Evolutionary conservation across 202 grass and related monocot genomes (phyloP).

Genomic region (Setaria viridis): DNA sequence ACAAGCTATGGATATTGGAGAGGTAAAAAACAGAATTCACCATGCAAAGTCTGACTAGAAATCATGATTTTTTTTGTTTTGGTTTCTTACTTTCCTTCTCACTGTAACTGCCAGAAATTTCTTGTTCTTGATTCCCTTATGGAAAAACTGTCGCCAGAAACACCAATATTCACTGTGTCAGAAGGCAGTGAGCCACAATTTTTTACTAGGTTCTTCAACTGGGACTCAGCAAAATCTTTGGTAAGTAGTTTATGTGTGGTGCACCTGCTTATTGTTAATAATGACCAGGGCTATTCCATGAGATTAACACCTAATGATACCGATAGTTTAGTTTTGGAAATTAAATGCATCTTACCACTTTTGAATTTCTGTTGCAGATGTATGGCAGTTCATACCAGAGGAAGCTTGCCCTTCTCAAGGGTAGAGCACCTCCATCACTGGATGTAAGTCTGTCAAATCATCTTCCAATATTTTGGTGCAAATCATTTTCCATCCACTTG

Average conservation of each 20-base stretch:
- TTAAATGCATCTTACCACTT: constrained; percentile 32
- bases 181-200: constrained; percentile 77
- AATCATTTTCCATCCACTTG: neutral
- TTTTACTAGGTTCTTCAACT: constrained; percentile 78
- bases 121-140: constrained; percentile 63
- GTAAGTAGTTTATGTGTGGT: constrained; percentile 51
- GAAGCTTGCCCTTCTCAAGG: constrained; percentile 83
- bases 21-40: constrained; percentile 47
- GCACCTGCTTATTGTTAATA: constrained; percentile 1
- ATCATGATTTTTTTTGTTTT: constrained; percentile 6
- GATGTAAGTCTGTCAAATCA: constrained; percentile 64
- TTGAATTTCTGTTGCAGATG: constrained; percentile 68
- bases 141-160: constrained; percentile 70
- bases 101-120: constrained; percentile 66
- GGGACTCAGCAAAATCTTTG: constrained; percentile 67
- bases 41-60: neutral
- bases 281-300: neutral
- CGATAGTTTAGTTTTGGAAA: constrained; percentile 19
- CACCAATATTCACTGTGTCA: constrained; percentile 58
- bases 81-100: constrained; percentile 18
- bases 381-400: constrained; percentile 98
- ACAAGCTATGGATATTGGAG: constrained; percentile 66
- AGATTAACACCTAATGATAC: neutral
- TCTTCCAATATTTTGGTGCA: constrained; percentile 1
- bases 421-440: constrained; percentile 54